phyloP scores from a whole-genome alignment of 192 early-diverging fungal genomes.

The Umbelopsis isabellina region DNA sequence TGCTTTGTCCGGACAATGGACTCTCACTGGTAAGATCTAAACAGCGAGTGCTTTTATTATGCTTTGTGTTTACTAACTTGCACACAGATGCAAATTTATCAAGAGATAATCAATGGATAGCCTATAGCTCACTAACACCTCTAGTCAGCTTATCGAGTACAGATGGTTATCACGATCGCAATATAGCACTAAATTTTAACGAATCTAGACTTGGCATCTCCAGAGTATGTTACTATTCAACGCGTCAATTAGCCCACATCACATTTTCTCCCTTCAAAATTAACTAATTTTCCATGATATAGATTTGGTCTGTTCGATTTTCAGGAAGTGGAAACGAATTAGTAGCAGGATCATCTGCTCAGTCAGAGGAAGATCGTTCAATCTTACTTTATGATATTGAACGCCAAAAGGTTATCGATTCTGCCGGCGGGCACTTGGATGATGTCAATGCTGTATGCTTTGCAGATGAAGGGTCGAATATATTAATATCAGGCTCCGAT shows the following conservation, averaged over 20 bases:
- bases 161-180: conserved; percentile 35
- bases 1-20: conserved; percentile 61
- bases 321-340: conserved; percentile 63
- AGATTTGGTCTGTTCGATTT: conserved; percentile 70
- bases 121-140: conserved; percentile 66
- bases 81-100: conserved; percentile 46
- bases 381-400: conserved; percentile 62
- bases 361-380: conserved; percentile 5
- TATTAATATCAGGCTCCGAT: conserved; percentile 67
- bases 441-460: conserved; percentile 72
- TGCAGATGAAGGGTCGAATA: conserved; percentile 55
- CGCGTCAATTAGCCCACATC: too few species aligned
- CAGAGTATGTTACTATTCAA: conserved; percentile 21
- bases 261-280: too few species aligned
- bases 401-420: conserved; percentile 47
- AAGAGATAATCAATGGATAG: conserved; percentile 49
- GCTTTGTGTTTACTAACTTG: conserved; percentile 6
- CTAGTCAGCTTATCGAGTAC: conserved; percentile 58
- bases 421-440: conserved; percentile 56
- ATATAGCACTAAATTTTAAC: conserved; percentile 46
- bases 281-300: background rate
- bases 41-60: conserved; percentile 25
- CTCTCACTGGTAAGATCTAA: conserved; percentile 54
- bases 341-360: conserved; percentile 54
- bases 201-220: conserved; percentile 26